Percentiles rank a stretch among this genome's conserved stretches.
These are phyloP conservation scores for Thecaphora thlaspeos DNA, from an alignment of 1,284 basidiomycete genomes.

Conservation along the genomic window DNA sequence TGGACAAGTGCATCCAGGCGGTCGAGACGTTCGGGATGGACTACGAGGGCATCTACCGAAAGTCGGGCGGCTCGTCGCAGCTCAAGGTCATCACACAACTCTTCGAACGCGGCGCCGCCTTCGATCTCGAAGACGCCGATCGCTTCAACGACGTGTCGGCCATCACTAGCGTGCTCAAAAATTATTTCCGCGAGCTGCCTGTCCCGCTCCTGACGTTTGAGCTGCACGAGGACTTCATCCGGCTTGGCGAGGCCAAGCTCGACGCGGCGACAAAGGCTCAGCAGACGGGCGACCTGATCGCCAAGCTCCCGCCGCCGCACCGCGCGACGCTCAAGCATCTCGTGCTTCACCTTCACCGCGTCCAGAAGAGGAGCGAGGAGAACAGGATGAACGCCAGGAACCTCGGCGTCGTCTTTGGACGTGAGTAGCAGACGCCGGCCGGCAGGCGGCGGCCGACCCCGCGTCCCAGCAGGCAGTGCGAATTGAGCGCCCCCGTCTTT, in stretches of 20 bases:
- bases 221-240: constrained; percentile 81
- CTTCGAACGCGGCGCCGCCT: constrained; percentile 88
- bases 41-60: constrained; percentile 94
- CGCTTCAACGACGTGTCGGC: constrained; percentile 96
- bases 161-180: constrained; percentile 93
- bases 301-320: constrained; percentile 78
- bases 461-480: constrained; percentile 26
- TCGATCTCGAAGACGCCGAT: constrained; percentile 82
- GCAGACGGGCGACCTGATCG: constrained; percentile 66
- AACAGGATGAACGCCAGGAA: constrained; percentile 96
- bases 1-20: constrained; percentile 72
- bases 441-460: too few species aligned
- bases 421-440: constrained; percentile 74
- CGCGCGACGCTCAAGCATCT: constrained; percentile 79
- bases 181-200: constrained; percentile 88
- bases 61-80: constrained; percentile 88
- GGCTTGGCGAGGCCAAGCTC: constrained; percentile 39
- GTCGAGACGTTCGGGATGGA: constrained; percentile 65
- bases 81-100: constrained; percentile 89
- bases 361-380: constrained; percentile 60
- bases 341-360: constrained; percentile 76
- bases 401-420: constrained; percentile 98
- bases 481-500: too few species aligned
- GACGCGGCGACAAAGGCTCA: constrained; percentile 12
- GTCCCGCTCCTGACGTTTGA: constrained; percentile 86